Evolutionary conservation across 805 yeast genomes (phyloP), one percentile per base, ranked within the genome.

Genomic region (Candida awuae): DNA sequence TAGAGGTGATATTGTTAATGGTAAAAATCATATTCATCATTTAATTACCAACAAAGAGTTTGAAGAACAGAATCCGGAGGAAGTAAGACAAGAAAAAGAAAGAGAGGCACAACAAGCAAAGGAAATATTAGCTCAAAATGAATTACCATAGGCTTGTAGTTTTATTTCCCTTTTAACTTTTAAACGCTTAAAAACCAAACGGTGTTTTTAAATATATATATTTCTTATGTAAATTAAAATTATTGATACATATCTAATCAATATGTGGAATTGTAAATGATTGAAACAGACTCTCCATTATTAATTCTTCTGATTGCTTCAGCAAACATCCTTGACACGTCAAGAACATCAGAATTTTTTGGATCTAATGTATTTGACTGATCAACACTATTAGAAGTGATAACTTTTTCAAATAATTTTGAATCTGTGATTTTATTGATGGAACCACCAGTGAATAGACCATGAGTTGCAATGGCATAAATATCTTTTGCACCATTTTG

Each of bases 301-400:
- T 92, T 95, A 36, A 92, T 90, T 59, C 99, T 73, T 58, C 99
- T 72, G 32, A 92, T 86, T 2, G 97, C 90, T 62, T 92, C 99
- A 14, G 94, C 96, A 51, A 92, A 82, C 15, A 92, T 75, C 42
- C 83, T 68, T 8, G 94, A 78, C 7, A 92, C 92, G 51, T 92
- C 98, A 51, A 92, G 66, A 8, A 90, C 85, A 21, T 86, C 67
- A 55, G 73, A 71, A 36, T 71, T 74, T 9, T 81, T 82, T 7
- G 32, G 28, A 15, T 47, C 39, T 16, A 77, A 56, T 38, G 71
- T 75, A 17, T 69, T 72, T 5, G 66, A 67, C 59, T 90, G 98
- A 2, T 97, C 97, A 9, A 88, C 88, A 4, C 95, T 77, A 58
- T 92, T 88, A 8, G 97, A 86, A 3, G 92, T 84, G 36, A 92